These are phyloP conservation scores for Geotrichum fermentans DNA, from an alignment of 1,139 yeast genomes.

Conservation along the genomic window DNA sequence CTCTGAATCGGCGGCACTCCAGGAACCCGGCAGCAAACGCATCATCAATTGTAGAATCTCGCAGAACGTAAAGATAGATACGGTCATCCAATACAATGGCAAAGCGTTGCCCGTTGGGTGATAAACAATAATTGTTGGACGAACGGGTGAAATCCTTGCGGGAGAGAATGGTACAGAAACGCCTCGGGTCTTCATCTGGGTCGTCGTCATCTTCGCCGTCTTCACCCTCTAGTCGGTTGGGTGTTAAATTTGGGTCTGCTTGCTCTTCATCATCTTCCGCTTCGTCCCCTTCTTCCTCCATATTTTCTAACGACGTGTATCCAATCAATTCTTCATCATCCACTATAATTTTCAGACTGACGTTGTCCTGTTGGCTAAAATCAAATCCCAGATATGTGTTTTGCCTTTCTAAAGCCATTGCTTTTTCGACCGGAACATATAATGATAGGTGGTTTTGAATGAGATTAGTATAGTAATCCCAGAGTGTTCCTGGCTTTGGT, in stretches of 20 bases:
- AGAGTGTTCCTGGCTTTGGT: slow-evolving; percentile 22
- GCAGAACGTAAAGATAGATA: slow-evolving; percentile 15
- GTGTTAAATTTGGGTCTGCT: slow-evolving; percentile 10
- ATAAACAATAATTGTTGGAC: slow-evolving; percentile 14
- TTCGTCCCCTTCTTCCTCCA: slow-evolving; percentile 16
- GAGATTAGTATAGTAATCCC: slow-evolving; percentile 30
- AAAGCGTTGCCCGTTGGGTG: slow-evolving; percentile 16
- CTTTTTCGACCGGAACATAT: slow-evolving; percentile 29
- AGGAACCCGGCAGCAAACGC: slow-evolving; percentile 14
- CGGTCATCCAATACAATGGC: slow-evolving; percentile 15
- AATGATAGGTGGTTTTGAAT: slow-evolving; percentile 27
- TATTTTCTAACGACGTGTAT: slow-evolving; percentile 13
- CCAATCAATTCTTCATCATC: slow-evolving; percentile 22
- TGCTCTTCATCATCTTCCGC: slow-evolving; percentile 17
- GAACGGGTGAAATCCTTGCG: not conserved
- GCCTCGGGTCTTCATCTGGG: slow-evolving; percentile 8
- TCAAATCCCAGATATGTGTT: slow-evolving; percentile 21
- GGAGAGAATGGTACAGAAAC: slow-evolving; percentile 11
- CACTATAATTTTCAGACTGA: slow-evolving; percentile 15
- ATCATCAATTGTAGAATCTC: slow-evolving; percentile 12
- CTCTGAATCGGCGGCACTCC: slow-evolving; percentile 10
- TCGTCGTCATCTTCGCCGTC: slow-evolving; percentile 15
- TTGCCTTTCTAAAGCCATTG: slow-evolving; percentile 23
- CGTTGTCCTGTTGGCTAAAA: slow-evolving; percentile 8
- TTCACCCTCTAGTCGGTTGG: slow-evolving; percentile 1